Percentiles rank a stretch among this genome's conserved stretches.
Conservation (phyloP, 306 rosid genomes). For the Pyrus pyrifolia region DNA sequence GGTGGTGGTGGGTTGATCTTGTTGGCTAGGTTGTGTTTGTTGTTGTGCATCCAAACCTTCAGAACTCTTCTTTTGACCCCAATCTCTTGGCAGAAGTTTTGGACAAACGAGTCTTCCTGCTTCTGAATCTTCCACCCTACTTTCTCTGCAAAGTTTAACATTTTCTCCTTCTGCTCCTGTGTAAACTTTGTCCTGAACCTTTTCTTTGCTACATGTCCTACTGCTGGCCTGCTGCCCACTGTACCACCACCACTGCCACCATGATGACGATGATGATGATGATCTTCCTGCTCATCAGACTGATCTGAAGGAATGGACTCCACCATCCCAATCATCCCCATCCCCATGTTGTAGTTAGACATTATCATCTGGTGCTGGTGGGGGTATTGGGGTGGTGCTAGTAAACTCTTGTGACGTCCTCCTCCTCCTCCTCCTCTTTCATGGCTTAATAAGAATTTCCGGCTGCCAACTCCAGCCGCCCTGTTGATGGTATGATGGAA, state of each 20-base stretch:
- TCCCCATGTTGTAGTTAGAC: conserved; percentile 48
- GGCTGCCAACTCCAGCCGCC: conserved; percentile 17
- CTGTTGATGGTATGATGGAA: background rate
- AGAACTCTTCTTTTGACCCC: conserved; percentile 33
- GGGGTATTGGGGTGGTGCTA: conserved; percentile 20
- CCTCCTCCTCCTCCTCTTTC: background rate
- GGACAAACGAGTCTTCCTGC: conserved; percentile 25
- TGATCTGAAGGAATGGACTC: conserved; percentile 44
- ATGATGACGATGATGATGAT: background rate
- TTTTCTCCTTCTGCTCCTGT: conserved; percentile 26
- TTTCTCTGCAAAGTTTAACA: conserved; percentile 28
- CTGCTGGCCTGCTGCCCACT: conserved; percentile 2
- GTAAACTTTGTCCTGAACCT: conserved; percentile 32
- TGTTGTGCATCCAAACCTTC: conserved; percentile 41
- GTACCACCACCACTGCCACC: background rate
- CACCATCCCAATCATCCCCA: conserved; percentile 16
- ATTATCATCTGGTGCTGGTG: conserved; percentile 52
- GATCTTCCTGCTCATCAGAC: conserved; percentile 34
- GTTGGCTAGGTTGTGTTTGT: conserved; percentile 23
- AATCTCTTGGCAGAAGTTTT: conserved; percentile 27
- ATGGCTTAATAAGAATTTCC: conserved; percentile 40
- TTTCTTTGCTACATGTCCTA: conserved; percentile 8
- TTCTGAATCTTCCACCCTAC: conserved; percentile 32
- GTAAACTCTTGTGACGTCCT: background rate
- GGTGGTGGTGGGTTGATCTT: background rate